A percentile compares a stretch with the other conserved stretches of the same genome.
Evolutionary conservation across 1,139 yeast species (phyloP).

Genomic region (Insectozyma bohioensis): DNA sequence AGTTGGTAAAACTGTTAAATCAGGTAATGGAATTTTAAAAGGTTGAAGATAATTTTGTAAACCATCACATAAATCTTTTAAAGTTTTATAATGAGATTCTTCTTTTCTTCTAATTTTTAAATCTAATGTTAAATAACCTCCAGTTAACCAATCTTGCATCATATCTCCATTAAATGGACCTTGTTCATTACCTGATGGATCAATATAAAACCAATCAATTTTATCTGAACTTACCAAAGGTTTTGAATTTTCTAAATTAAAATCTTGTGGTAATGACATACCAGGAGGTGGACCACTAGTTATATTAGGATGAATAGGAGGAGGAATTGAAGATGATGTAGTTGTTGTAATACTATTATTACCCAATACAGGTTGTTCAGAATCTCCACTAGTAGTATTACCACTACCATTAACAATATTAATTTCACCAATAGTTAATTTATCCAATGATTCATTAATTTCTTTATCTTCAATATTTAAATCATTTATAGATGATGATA

Average conservation of each 20-base stretch:
- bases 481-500: no score
- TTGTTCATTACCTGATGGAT: constrained; percentile 67
- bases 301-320: no score
- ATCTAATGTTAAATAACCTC: constrained; percentile 58
- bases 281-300: constrained; percentile 21
- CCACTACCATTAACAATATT: no score
- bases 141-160: constrained; percentile 79
- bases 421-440: constrained; percentile 11
- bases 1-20: constrained; percentile 23
- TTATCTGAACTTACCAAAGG: constrained; percentile 31
- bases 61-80: constrained; percentile 45
- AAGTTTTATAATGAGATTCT: constrained; percentile 38
- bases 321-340: constrained; percentile 3
- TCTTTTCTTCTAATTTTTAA: constrained; percentile 58
- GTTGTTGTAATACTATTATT: constrained; percentile 7
- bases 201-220: constrained; percentile 71
- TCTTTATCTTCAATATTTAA: constrained; percentile 2
- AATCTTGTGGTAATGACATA: constrained; percentile 8
- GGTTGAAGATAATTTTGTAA: constrained; percentile 58
- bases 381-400: constrained; percentile 1
- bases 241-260: constrained; percentile 7
- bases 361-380: background rate
- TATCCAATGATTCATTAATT: constrained; percentile 13
- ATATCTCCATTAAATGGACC: constrained; percentile 76
- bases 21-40: constrained; percentile 54